Base-by-base conservation (phyloP, 805 yeast genomes). In the Yarrowia yakushimensis region DNA sequence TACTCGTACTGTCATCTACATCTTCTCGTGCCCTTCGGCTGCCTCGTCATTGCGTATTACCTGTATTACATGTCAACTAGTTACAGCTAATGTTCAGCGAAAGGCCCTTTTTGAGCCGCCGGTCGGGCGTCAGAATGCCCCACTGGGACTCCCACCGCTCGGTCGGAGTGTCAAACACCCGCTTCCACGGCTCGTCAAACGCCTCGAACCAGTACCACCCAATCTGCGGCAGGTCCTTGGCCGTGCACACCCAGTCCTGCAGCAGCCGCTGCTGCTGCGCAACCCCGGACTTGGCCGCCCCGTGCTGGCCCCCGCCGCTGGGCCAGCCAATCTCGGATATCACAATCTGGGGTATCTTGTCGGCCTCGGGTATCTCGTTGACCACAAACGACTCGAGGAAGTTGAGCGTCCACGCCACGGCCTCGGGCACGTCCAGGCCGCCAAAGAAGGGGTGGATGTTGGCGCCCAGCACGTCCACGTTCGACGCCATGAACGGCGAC, bases 311-410 rank as follows among this genome's bases (percentile, higher is more conserved):
- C 3, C 90, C 91, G 1, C 72, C 75, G 43, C 78, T 82, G 0
- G 91, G 92, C 92, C 91, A 86, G 0, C 90, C 91, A 20, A 85
- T 80, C 66, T 86, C 90, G 0, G 88, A 48, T 8, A 48, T 77
- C 1, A 86, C 76, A 4, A 80, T 74, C 6, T 84, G 67, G 30
- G 69, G 71, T 0, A 77, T 70, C 28, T 33, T 30, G 3, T 33
- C 41, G 63, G 61, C 34, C 11, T 31, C 20, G 18, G 57, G 7
- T 9, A 60, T 36, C 7, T 65, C 63, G 11, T 71, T 66, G 3
- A 69, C 65, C 18, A 83, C 68, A 62, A 79, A 81, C 27, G 76
- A 71, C 52, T 78, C 68, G 33, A 82, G 64, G 66, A 76, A 84
- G 52, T 81, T 80, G 34, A 75, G 71, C 0, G 82, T 77, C 90